A percentile compares a stretch with the other conserved stretches of the same genome.
phyloP scores from a whole-genome alignment of 2,329 filamentous ascomycete species.

The Nemania sp. region DNA sequence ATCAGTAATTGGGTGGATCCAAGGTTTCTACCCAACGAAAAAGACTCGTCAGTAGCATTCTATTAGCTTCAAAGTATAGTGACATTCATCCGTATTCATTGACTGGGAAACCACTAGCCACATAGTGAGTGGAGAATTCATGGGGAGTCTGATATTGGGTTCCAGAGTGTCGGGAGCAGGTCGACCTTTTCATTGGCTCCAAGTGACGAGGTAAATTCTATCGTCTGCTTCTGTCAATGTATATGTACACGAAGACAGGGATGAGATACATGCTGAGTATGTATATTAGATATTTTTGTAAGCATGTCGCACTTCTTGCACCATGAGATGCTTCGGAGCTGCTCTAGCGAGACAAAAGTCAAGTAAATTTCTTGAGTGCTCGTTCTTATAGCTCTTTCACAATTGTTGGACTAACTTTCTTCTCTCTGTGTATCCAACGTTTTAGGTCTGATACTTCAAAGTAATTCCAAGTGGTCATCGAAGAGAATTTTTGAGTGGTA shows the following conservation, averaged over 20 bases:
- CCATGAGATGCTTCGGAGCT: background rate
- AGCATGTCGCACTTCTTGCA: background rate
- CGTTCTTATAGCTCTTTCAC: no score
- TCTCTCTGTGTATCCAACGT: no score
- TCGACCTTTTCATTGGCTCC: slow-evolving; percentile 13
- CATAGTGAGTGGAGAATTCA: slow-evolving; percentile 13
- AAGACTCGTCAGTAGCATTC: no score
- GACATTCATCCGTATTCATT: slow-evolving; percentile 7
- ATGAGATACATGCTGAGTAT: slow-evolving; percentile 11
- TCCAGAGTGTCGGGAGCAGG: slow-evolving; percentile 16
- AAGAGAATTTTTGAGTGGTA: background rate
- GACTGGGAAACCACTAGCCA: slow-evolving; percentile 1
- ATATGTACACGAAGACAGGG: slow-evolving; percentile 16
- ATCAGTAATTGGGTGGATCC: no score
- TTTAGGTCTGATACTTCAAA: no score
- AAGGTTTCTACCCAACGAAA: no score
- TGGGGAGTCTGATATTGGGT: slow-evolving; percentile 9
- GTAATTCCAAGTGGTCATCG: no score
- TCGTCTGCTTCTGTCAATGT: slow-evolving; percentile 8
- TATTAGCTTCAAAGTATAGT: no score
- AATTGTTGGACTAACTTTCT: no score
- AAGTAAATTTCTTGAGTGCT: no score
- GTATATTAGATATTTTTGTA: background rate
- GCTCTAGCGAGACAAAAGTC: no score
- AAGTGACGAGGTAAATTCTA: slow-evolving; percentile 6